Base-by-base conservation (phyloP, 257 asterid genomes). In the Lantana camara region DNA sequence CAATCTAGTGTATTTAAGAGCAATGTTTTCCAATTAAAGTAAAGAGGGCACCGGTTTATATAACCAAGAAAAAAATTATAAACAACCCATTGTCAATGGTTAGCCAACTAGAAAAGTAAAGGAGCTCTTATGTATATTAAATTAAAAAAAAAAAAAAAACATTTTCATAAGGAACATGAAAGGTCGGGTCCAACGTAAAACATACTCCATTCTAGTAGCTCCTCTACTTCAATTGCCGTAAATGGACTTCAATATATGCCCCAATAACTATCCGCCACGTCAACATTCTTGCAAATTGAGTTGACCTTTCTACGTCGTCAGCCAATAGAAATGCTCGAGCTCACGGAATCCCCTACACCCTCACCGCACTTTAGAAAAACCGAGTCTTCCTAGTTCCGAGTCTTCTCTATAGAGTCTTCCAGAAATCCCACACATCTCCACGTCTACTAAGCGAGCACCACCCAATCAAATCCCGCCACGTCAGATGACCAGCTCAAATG, bases 401-500 rank as follows among this genome's bases (percentile, higher is more conserved):
- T 21, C 49, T 56, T 42, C 64, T 22, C 70, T 7, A 21, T 42
- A 23, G 74, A 59, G 63, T 9, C 54, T 77, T 85, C 89, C 72
- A 77, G 90, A 77, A 73, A 53, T 57, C n/a, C 69, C 32, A 62
- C 37, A 6, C 29, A 35, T 34, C 70, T 46, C 96, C 90, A 82
- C 88, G 92, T 80, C 83, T 59, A 62, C 4, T 46, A 63, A 73
- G 64, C 51, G 27, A 4, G 12, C 15, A 6, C 0, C 1, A 4
- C 7, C 95, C 89, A 86, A 85, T 83, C 17, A 38, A 0, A 21
- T 0, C 0, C 14, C 11, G 67, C 85, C 95, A 88, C 89, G 88
- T 74, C 32, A 19, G 53, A 4, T 0, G 4, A 4, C 0, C 0
- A 29, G 16, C 4, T 30, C 60, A 30, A 10, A 2, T 0, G 7